Evolutionary conservation across 1,139 yeast species (phyloP).

Genomic region (Lodderomyces pseudojiufengensis): DNA sequence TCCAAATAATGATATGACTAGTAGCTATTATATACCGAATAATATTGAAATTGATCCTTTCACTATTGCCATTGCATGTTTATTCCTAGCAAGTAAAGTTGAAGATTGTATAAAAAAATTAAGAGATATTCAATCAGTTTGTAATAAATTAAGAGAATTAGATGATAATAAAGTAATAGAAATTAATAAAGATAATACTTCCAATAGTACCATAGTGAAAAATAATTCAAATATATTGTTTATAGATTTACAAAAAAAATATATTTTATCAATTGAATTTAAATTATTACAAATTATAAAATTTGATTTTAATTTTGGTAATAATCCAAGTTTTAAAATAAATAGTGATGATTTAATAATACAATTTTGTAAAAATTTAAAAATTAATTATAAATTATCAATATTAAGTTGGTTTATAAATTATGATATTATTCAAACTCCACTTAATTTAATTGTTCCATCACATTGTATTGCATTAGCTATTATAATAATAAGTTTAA

Average conservation of each 20-base stretch:
- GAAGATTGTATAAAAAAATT: slow-evolving; percentile 87
- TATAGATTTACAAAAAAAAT: slow-evolving; percentile 50
- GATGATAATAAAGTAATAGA: slow-evolving; percentile 19
- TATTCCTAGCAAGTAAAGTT: slow-evolving; percentile 78
- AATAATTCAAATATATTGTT: slow-evolving; percentile 12
- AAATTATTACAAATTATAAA: slow-evolving; percentile 69
- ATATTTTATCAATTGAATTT: slow-evolving; percentile 58
- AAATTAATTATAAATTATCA: slow-evolving; percentile 43
- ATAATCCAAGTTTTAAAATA: slow-evolving; percentile 17
- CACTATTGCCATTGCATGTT: slow-evolving; percentile 66
- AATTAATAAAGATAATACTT: slow-evolving; percentile 2
- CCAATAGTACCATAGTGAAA: too few relatives aligned
- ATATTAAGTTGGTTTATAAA: slow-evolving; percentile 71
- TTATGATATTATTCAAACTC: slow-evolving; percentile 72
- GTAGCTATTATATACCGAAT: slow-evolving; percentile 2
- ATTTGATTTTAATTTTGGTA: slow-evolving; percentile 63
- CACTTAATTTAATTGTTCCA: slow-evolving; percentile 67
- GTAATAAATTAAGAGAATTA: slow-evolving; percentile 38
- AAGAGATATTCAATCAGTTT: slow-evolving; percentile 51
- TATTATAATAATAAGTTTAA: slow-evolving; percentile 42
- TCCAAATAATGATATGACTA: slow-evolving; percentile 10
- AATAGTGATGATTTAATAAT: slow-evolving; percentile 66
- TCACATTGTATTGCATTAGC: slow-evolving; percentile 81
- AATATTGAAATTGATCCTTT: slow-evolving; percentile 30
- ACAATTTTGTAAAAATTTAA: slow-evolving; percentile 58